phyloP scores from a whole-genome alignment of 2,329 filamentous ascomycete genomes.

The Calonectria leucothoes region DNA sequence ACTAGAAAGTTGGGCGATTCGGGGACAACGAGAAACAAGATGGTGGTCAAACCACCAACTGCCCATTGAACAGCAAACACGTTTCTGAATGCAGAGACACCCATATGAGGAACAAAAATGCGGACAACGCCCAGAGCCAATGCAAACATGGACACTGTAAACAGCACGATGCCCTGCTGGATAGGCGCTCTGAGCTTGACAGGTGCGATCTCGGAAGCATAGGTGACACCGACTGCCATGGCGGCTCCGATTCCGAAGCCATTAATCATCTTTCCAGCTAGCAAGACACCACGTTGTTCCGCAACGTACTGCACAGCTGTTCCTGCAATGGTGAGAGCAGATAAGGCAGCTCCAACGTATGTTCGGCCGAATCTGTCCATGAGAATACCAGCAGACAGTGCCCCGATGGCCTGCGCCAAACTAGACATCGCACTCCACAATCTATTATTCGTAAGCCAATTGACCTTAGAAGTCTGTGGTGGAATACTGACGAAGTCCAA shows the following conservation, averaged over 20 bases:
- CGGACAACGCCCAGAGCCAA: constrained; percentile 12
- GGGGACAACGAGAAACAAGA: constrained; percentile 11
- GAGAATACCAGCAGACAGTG: constrained; percentile 15
- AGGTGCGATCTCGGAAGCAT: constrained; percentile 20
- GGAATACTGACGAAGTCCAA: constrained; percentile 17
- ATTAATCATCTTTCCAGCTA: constrained; percentile 23
- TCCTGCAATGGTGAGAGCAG: constrained; percentile 13
- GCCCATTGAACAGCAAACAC: constrained; percentile 19
- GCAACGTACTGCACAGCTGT: constrained; percentile 13
- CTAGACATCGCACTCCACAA: constrained; percentile 22
- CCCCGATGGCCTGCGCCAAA: constrained; percentile 12
- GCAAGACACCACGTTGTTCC: constrained; percentile 4
- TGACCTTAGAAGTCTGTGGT: neutral
- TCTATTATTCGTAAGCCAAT: neutral
- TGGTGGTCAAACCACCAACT: constrained; percentile 6
- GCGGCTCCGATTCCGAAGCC: constrained; percentile 16
- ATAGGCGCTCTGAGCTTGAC: constrained; percentile 18
- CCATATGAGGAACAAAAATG: constrained; percentile 6
- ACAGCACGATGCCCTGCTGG: constrained; percentile 16
- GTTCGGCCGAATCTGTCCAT: constrained; percentile 21
- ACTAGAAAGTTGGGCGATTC: constrained; percentile 18
- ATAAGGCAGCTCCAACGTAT: constrained; percentile 1
- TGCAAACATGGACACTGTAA: constrained; percentile 16
- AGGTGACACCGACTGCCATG: constrained; percentile 18
- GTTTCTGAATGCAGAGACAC: constrained; percentile 9